phyloP scores from a whole-genome alignment of 306 rosid genomes.

The Pyrus communis region DNA sequence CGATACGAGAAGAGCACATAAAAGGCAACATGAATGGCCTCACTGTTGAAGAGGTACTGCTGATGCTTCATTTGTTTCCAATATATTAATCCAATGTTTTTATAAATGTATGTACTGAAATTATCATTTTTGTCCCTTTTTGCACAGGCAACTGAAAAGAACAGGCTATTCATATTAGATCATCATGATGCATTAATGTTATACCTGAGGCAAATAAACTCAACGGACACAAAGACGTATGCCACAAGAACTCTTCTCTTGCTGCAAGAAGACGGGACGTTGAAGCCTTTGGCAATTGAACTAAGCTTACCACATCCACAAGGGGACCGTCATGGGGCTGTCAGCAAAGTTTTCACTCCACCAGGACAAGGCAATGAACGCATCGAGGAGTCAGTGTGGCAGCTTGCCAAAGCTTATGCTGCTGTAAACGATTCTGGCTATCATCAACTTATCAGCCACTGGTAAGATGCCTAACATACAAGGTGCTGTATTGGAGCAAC shows the following conservation, averaged over 20 bases:
- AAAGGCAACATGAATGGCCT: constrained; percentile 47
- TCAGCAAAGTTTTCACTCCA: constrained; percentile 63
- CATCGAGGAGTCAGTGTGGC: constrained; percentile 72
- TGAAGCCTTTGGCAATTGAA: constrained; percentile 85
- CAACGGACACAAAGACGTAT: constrained; percentile 72
- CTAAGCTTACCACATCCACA: constrained; percentile 90
- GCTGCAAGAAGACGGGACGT: constrained; percentile 66
- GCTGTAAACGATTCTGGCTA: constrained; percentile 90
- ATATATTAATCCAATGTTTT: neutral
- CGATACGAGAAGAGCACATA: constrained; percentile 52
- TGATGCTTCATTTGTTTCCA: neutral
- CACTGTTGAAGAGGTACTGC: constrained; percentile 49
- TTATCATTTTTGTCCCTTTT: neutral
- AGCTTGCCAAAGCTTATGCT: constrained; percentile 84
- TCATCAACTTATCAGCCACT: constrained; percentile 91
- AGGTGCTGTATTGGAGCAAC: neutral
- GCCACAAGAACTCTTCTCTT: constrained; percentile 74
- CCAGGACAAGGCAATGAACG: constrained; percentile 30
- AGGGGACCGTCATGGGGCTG: constrained; percentile 65
- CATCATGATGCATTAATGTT: constrained; percentile 86
- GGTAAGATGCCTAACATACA: constrained; percentile 38
- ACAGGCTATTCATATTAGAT: constrained; percentile 66
- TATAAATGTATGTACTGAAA: neutral
- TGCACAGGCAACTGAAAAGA: constrained; percentile 54
- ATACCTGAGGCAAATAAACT: constrained; percentile 65